Evolutionary conservation across 371 early-diverging fungal genomes (phyloP).

Genomic region (Mucor piriformis): DNA sequence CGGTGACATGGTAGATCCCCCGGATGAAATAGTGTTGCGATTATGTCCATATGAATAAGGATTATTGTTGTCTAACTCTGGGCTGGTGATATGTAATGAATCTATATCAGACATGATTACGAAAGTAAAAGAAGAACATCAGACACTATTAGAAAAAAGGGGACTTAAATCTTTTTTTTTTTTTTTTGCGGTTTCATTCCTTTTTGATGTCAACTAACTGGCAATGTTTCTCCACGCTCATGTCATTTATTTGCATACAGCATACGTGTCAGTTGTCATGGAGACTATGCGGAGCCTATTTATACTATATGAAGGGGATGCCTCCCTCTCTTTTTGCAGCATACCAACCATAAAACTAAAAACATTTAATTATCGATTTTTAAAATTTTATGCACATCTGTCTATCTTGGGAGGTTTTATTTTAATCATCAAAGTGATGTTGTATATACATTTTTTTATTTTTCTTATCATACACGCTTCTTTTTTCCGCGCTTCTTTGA

Average conservation of each 20-base stretch:
- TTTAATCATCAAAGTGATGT: no score
- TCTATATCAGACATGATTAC: background rate
- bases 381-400: no score
- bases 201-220: background rate
- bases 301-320: no score
- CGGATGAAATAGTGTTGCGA: conserved; percentile 14
- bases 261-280: no score
- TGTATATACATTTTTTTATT: background rate
- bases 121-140: background rate
- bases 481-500: conserved; percentile 56
- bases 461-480: conserved; percentile 24
- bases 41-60: conserved; percentile 10
- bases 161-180: background rate
- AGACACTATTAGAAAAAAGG: background rate
- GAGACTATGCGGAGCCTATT: no score
- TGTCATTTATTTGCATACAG: no score
- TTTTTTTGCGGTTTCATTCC: background rate
- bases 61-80: conserved; percentile 11
- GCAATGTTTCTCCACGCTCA: conserved; percentile 10
- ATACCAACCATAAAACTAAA: no score
- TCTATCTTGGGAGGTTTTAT: no score
- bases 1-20: conserved; percentile 12
- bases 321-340: no score
- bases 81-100: conserved; percentile 14
- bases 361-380: no score